These are phyloP conservation scores for Beta macrorhiza DNA, from an alignment of 179 eudicot species.

Conservation along the genomic window DNA sequence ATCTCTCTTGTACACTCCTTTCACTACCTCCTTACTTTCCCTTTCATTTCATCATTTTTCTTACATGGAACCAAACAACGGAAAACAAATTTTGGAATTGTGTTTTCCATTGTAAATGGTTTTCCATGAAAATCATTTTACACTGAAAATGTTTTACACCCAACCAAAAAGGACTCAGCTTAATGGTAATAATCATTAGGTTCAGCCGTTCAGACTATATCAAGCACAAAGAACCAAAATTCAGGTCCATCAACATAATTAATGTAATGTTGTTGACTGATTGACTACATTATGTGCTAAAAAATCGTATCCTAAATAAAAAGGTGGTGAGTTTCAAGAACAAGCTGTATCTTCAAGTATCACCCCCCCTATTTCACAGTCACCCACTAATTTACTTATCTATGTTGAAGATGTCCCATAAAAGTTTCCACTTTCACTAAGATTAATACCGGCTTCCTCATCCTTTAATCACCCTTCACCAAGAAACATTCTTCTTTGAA, in stretches of 20 bases:
- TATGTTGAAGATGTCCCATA: not conserved
- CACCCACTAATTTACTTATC: not conserved
- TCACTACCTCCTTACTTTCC: no score
- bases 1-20: no score
- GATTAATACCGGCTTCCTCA: not conserved
- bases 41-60: no score
- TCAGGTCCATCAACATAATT: not conserved
- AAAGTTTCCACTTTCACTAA: not conserved
- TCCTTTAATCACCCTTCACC: not conserved
- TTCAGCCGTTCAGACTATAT: not conserved
- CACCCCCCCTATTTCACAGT: not conserved
- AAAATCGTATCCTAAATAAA: no score
- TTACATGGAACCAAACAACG: no score
- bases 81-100: no score
- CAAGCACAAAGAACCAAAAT: not conserved
- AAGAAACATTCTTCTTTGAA: not conserved
- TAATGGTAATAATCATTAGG: not conserved
- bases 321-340: not conserved
- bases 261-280: not conserved
- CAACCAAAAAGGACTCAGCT: not conserved
- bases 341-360: not conserved
- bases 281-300: not conserved
- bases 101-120: no score
- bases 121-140: no score
- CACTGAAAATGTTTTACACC: no score